These are phyloP conservation scores for Globisporangium alternatum DNA, from an alignment of 352 stramenopile species.

Conservation along the genomic window DNA sequence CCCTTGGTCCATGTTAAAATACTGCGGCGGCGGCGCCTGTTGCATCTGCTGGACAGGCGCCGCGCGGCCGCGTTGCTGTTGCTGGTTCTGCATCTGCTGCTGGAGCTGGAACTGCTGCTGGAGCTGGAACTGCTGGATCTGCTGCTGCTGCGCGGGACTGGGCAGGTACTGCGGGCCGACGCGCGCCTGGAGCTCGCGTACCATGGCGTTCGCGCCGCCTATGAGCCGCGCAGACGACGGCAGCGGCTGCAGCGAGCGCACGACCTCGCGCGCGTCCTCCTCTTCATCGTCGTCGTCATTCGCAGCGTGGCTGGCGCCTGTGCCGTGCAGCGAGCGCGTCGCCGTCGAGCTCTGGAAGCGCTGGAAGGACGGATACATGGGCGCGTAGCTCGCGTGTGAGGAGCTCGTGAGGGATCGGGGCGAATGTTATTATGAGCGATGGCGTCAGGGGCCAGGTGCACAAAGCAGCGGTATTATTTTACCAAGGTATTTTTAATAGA, in stretches of 20 bases:
- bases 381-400: not conserved
- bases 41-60: slow-evolving; percentile 2
- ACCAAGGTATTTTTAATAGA: not conserved
- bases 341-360: slow-evolving; percentile 13
- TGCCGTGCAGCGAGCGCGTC: not conserved
- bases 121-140: slow-evolving; percentile 14
- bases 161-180: slow-evolving; percentile 17
- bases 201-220: not conserved
- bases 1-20: not conserved
- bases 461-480: not conserved
- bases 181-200: slow-evolving; percentile 14
- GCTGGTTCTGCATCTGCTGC: slow-evolving; percentile 12
- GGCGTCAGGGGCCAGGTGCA: not conserved
- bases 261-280: slow-evolving; percentile 15
- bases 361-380: slow-evolving; percentile 15
- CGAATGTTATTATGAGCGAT: not conserved
- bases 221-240: slow-evolving; percentile 3
- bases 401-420: slow-evolving; percentile 1
- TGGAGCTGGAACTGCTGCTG: slow-evolving; percentile 7
- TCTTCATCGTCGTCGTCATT: not conserved
- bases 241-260: slow-evolving; percentile 16
- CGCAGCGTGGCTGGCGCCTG: not conserved
- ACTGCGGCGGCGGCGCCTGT: slow-evolving; percentile 6
- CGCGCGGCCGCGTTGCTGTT: not conserved
- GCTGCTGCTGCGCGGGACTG: slow-evolving; percentile 16